Evolutionary conservation across 2,329 filamentous ascomycete genomes (phyloP), one percentile per base, ranked within the genome.

Genomic region (Bipolaris bicolor): DNA sequence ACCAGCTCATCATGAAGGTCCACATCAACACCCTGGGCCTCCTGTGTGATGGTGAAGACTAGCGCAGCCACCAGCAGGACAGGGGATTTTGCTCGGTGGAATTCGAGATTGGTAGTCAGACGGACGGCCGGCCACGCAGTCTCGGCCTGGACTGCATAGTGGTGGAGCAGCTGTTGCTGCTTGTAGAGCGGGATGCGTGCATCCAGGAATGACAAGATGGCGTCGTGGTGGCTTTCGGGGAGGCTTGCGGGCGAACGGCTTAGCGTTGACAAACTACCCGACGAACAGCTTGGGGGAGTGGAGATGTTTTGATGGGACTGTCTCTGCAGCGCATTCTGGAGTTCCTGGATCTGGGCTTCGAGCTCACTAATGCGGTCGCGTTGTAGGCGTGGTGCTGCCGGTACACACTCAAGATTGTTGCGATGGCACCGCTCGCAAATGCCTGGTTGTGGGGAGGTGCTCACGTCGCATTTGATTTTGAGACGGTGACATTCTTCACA

Each of bases 401-500:
- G 67, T 13, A 63, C 57, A 37, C 68, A 71, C 7, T 65, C 56
- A 22, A 69, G 36, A 41, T 59, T 59, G 37, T 68, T 66, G 41
- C 68, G 68, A 52, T 24, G 64, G 57, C 67, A 71, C 20, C 68
- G 52, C 36, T 69, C 67, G 57, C 68, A 71, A 29, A 44, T 45
- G 20, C 55, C 46, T 16, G 51, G 58, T 44, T 51, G 62, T 24
- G 53, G 37, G 6, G 51, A 52, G 18, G 60, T 57, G 60, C 50
- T 68, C 15, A 69, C 55, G 49, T 70, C 66, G 58, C 68, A 71
- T 47, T 70, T 71, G 55, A 71, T 71, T 52, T 71, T 71, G 15
- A 71, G 59, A 20, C 66, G 65, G 50, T 71, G 68, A 50, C 68
- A 71, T 52, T 66, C 67, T 62, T 70, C 65, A 56, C 68, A 71